Conservation (phyloP, 352 stramenopile species). For the Globisporangium apiculatum region DNA sequence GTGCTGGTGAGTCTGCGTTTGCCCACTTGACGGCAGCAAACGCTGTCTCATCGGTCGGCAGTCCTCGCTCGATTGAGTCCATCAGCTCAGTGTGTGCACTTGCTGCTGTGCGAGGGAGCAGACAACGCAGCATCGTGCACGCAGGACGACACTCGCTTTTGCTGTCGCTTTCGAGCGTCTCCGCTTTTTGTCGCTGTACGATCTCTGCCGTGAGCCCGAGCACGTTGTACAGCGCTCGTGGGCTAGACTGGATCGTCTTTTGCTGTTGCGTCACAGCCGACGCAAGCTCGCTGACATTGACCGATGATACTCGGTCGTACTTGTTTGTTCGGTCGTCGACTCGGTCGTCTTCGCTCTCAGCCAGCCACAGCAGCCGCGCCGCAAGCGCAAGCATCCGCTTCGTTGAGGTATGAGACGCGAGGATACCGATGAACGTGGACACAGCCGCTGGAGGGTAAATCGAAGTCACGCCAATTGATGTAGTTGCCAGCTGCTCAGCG, state of each 20-base stretch:
- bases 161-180: neutral
- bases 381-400: neutral
- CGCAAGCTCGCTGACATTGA: neutral
- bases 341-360: neutral
- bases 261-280: neutral
- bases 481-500: slow-evolving; percentile 4
- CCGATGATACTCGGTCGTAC: neutral
- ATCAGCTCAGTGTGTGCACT: too few species aligned
- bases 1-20: neutral
- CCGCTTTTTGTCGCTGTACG: neutral
- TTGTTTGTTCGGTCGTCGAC: neutral
- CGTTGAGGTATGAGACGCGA: neutral
- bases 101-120: too few species aligned
- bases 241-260: neutral
- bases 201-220: slow-evolving; percentile 1
- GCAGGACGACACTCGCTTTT: neutral
- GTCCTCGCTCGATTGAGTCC: too few species aligned
- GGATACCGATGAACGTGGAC: neutral
- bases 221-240: neutral
- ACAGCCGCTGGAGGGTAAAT: neutral
- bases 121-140: too few species aligned
- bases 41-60: too few species aligned
- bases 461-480: neutral
- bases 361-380: slow-evolving; percentile 7
- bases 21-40: neutral